Conservation (phyloP, 2,329 filamentous ascomycete genomes). For the Metarhizium rileyi region DNA sequence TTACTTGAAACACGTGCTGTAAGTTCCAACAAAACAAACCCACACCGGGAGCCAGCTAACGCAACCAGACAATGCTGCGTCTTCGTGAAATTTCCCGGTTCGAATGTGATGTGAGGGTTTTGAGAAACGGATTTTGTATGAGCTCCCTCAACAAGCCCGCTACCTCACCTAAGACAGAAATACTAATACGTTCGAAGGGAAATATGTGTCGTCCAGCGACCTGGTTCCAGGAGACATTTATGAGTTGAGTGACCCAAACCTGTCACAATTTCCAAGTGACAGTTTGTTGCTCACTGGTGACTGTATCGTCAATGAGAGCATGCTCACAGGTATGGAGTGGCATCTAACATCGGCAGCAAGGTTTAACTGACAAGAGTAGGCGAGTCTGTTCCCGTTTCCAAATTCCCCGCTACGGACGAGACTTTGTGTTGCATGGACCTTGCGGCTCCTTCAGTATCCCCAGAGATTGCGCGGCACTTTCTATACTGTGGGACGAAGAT, state of each 20-base stretch:
- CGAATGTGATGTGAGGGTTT: constrained; percentile 87
- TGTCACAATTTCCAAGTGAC: constrained; percentile 84
- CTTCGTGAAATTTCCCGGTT: constrained; percentile 87
- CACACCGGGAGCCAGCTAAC: constrained; percentile 3
- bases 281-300: constrained; percentile 86
- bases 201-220: constrained; percentile 74
- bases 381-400: constrained; percentile 94
- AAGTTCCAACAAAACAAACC: constrained; percentile 20
- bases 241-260: constrained; percentile 86
- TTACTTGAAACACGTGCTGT: constrained; percentile 81
- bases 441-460: constrained; percentile 69
- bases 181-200: constrained; percentile 41
- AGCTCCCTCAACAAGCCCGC: constrained; percentile 8
- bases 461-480: constrained; percentile 79
- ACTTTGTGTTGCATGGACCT: constrained; percentile 69
- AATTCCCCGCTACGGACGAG: constrained; percentile 73
- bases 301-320: constrained; percentile 98
- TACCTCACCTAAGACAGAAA: neutral
- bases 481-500: constrained; percentile 95
- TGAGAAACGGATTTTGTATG: constrained; percentile 88
- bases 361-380: constrained; percentile 30
- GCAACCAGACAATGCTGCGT: constrained; percentile 69
- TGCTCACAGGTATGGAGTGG: constrained; percentile 61
- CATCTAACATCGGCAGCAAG: constrained; percentile 19
- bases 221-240: constrained; percentile 94